phyloP scores from a whole-genome alignment of 2,329 filamentous ascomycete genomes.

The Penicillium sp. region DNA sequence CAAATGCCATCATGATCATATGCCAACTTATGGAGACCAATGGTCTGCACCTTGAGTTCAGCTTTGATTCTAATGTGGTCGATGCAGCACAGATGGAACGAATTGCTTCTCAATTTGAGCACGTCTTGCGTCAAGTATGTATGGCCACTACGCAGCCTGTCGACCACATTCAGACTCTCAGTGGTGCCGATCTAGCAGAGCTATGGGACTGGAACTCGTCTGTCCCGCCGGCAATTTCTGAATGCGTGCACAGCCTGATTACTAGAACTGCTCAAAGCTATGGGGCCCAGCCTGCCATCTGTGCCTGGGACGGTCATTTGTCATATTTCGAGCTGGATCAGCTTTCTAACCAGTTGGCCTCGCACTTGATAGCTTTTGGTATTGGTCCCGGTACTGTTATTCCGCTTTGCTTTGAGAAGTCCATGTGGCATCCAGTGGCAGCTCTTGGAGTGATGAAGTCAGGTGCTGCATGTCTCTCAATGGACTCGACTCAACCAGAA shows the following conservation, averaged over 20 bases:
- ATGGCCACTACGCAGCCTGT: not conserved
- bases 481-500: conserved; percentile 2
- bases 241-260: not conserved
- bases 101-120: not conserved
- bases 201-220: not conserved
- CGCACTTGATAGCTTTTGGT: not conserved
- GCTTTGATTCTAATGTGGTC: not conserved
- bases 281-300: not conserved
- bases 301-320: not conserved
- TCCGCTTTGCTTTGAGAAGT: conserved; percentile 3
- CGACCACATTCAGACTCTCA: not conserved
- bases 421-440: not conserved
- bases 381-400: not conserved
- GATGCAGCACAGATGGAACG: not conserved
- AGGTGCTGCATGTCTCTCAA: not conserved
- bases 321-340: not conserved
- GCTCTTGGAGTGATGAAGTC: not conserved
- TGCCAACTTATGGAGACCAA: not conserved
- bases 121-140: not conserved
- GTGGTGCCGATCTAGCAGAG: not conserved
- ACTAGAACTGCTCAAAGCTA: not conserved
- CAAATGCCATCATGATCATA: not conserved
- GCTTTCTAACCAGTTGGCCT: not conserved
- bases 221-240: not conserved
- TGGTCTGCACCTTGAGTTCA: not conserved